A percentile compares a stretch with the other conserved stretches of the same genome.
These are phyloP conservation scores for Kwoniella dejecticola DNA, from an alignment of 768 basidiomycete species.

Conservation along the genomic window DNA sequence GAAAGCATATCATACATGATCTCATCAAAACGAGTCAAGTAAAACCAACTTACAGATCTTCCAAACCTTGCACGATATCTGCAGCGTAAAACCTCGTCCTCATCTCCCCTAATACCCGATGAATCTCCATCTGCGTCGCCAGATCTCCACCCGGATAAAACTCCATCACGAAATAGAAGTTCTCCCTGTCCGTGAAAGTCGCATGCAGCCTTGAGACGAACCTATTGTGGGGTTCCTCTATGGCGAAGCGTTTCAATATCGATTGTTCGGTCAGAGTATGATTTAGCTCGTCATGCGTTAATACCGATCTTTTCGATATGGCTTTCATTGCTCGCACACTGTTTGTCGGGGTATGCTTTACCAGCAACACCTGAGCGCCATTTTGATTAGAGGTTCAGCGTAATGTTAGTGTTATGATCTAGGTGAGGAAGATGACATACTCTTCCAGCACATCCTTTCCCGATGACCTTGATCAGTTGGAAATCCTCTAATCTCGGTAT, in stretches of 20 bases:
- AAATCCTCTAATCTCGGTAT: conserved; percentile 71
- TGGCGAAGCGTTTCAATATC: conserved; percentile 87
- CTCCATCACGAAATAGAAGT: conserved; percentile 92
- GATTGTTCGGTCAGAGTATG: conserved; percentile 97
- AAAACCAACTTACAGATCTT: conserved; percentile 65
- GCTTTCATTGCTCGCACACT: conserved; percentile 92
- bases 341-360: conserved; percentile 71
- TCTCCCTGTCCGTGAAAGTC: conserved; percentile 98
- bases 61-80: conserved; percentile 91
- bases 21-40: not conserved
- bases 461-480: conserved; percentile 94
- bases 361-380: conserved; percentile 71
- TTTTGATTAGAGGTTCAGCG: not conserved
- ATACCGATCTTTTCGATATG: conserved; percentile 94
- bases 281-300: conserved; percentile 93
- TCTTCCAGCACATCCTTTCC: conserved; percentile 97
- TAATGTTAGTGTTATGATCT: not conserved
- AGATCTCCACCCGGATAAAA: conserved; percentile 66
- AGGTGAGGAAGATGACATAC: conserved; percentile 57
- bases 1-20: too few species aligned
- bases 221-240: conserved; percentile 71
- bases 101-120: conserved; percentile 90
- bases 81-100: conserved; percentile 95
- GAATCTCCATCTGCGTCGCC: conserved; percentile 93
- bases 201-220: conserved; percentile 96